Conservation (phyloP, 2,329 filamentous ascomycete genomes). For the Penicillium occitanis region DNA sequence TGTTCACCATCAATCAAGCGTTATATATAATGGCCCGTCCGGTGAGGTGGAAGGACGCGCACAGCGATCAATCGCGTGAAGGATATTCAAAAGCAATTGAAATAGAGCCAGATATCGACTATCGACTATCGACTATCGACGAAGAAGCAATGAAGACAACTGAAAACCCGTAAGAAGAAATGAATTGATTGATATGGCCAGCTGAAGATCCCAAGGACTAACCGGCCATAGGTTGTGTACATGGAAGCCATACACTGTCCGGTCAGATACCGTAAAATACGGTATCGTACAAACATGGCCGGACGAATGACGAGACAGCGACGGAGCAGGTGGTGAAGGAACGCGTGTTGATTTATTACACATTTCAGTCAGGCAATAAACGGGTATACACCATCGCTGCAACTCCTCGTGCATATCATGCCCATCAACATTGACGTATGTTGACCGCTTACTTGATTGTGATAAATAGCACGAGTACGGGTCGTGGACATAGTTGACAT, state of each 20-base stretch:
- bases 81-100: neutral
- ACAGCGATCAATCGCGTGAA: neutral
- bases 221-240: neutral
- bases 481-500: neutral
- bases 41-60: neutral
- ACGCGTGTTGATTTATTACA: slow-evolving; percentile 19
- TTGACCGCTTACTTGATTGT: neutral
- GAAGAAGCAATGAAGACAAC: neutral
- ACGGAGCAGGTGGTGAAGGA: slow-evolving; percentile 21
- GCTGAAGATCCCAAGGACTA: neutral
- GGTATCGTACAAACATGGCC: neutral
- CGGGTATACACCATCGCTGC: neutral
- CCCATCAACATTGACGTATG: neutral
- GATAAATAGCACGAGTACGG: neutral
- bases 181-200: neutral
- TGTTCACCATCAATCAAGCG: neutral
- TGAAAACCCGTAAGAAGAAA: neutral
- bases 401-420: neutral
- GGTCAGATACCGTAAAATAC: slow-evolving; percentile 8
- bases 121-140: neutral
- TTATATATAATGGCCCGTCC: neutral
- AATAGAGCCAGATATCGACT: neutral
- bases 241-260: neutral
- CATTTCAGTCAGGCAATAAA: neutral
- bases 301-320: slow-evolving; percentile 22